phyloP scores from a whole-genome alignment of 169 alveolate genomes.

The Eimeria necatrix region DNA sequence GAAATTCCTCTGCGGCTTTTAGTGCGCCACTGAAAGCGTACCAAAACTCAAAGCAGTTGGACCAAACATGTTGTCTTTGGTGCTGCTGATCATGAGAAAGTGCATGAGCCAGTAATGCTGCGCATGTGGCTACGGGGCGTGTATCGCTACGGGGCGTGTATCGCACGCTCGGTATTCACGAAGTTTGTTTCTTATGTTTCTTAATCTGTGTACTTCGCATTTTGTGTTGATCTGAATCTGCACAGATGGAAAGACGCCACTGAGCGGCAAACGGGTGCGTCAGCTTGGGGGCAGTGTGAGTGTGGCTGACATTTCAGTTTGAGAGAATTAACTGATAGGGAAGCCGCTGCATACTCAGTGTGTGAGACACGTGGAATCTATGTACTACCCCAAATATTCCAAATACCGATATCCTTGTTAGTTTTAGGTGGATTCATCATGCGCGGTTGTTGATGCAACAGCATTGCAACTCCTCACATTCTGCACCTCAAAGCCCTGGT shows the following conservation, averaged over 20 bases:
- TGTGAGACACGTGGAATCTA: no score
- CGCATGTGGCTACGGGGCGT: no score
- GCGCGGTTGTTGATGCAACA: neutral
- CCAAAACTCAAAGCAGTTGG: neutral
- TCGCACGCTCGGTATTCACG: neutral
- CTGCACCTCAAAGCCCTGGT: neutral
- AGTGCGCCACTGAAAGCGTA: neutral
- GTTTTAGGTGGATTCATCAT: no score
- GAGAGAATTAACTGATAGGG: no score
- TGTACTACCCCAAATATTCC: no score
- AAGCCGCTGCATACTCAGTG: no score
- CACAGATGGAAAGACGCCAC: neutral
- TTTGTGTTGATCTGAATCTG: neutral
- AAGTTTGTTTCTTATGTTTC: neutral
- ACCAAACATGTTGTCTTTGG: neutral
- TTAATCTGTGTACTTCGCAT: neutral
- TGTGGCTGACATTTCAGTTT: neutral
- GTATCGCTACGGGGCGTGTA: neutral
- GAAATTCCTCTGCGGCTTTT: no score
- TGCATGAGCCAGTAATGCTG: neutral
- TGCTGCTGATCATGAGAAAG: neutral
- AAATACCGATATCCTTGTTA: no score
- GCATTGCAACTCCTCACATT: conserved; percentile 22
- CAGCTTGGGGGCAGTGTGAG: neutral
- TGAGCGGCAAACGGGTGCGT: conserved; percentile 21